Percentiles rank a stretch among this genome's conserved stretches.
These are phyloP conservation scores for Canavalia gladiata DNA, from an alignment of 306 rosid species.

Conservation along the genomic window DNA sequence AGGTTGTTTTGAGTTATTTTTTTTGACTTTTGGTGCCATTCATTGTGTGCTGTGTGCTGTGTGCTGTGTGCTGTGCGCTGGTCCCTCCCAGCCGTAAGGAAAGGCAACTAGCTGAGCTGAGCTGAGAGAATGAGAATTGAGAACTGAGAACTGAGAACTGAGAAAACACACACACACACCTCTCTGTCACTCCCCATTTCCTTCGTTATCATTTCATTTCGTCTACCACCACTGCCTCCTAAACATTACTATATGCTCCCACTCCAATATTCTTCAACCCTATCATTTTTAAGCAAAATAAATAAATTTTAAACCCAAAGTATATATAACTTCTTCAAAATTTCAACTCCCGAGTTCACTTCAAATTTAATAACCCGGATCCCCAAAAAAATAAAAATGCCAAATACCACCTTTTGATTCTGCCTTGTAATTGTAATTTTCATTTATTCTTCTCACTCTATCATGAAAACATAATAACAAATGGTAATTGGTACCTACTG, in stretches of 20 bases:
- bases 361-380: slow-evolving; percentile 39
- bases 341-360: slow-evolving; percentile 29
- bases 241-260: slow-evolving; percentile 8
- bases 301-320: background rate
- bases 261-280: slow-evolving; percentile 25
- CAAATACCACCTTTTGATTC: slow-evolving; percentile 41
- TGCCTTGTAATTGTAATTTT: background rate
- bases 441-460: no score
- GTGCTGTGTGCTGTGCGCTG: slow-evolving; percentile 42
- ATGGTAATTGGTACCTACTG: no score
- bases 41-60: slow-evolving; percentile 51
- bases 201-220: slow-evolving; percentile 1
- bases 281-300: background rate
- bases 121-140: slow-evolving; percentile 41
- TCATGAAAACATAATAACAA: no score
- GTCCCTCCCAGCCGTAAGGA: slow-evolving; percentile 61
- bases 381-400: slow-evolving; percentile 34
- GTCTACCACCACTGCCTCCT: background rate
- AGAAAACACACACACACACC: background rate
- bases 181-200: slow-evolving; percentile 6
- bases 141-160: no score
- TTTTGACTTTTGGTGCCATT: slow-evolving; percentile 70
- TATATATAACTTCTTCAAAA: slow-evolving; percentile 26
- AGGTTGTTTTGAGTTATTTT: slow-evolving; percentile 56
- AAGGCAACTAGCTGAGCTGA: slow-evolving; percentile 42